Evolutionary conservation across 768 basidiomycete genomes (phyloP), one percentile per base, ranked within the genome.

Genomic region (Boletus rufocinnamomeus): DNA sequence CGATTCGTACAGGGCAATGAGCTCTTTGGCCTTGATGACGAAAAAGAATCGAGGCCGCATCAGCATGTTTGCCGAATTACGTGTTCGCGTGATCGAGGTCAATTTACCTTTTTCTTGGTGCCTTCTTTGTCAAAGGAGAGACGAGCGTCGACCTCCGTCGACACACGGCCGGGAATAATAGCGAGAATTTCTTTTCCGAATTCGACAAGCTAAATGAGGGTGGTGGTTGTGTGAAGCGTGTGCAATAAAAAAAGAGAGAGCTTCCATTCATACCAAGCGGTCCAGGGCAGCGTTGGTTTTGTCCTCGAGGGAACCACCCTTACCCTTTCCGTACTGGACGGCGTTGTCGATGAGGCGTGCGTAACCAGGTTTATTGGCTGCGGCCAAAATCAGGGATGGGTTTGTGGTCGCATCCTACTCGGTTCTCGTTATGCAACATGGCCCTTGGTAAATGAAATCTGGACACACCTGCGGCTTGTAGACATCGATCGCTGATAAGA

Each of bases 141-240:
- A 65, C 92, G 89, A 50, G 97, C 97, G 74, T 99, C 97, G 65
- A 99, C 95, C 76, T 99, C 97, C 62, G 97, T 98, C 45, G 97
- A 99, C 61, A 99, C 96, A 74, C 97, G 91, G 59, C 97, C 97
- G 55, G 97, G 97, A 69, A 99, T 93, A 77, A 99, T 94, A 61
- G 80, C 79, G 52, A 98, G 84, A 71, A 99, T 98, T 79, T 89
- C 95, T 74, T 87, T 91, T 65, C 97, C 97, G 79, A 99, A 99
- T 76, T 93, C 96, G 68, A 98, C 93, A 62, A 99, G 87, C 94
- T 96, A 71, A 34, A 56, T 59, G 62, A 62, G 52, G 63, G 61
- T 56, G 58, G 37, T 57, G 48, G 34, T 61, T 40, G 45, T 60
- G 61, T 60, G 28, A 56, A 32, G 53, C 53, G 43, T 62, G 58